Evolutionary conservation across 2,329 filamentous ascomycete species (phyloP), one percentile per base, ranked within the genome.

Genomic region (Colletotrichum musicola): DNA sequence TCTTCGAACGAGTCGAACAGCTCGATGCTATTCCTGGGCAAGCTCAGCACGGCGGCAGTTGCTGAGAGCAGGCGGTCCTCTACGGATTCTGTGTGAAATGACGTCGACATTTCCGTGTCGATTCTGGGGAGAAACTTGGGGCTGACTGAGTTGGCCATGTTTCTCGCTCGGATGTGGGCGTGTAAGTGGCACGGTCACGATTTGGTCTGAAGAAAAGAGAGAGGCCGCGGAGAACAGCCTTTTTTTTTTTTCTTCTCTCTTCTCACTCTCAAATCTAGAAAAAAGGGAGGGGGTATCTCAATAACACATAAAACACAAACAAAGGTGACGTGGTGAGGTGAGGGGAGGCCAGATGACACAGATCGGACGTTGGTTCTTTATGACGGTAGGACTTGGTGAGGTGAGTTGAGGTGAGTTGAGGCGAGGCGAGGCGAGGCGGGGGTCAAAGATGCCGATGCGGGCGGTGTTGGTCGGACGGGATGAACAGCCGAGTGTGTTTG

Each of bases 1-100:
- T 85, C 83, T 51, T 73, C 71, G 61, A 85, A 85, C 13, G 83
- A 85, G 66, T 82, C 80, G 64, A 80, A 77, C 6, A 81, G 72
- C 14, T 76, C 73, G 14, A 84, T 75, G 1, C 74, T 71, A 22
- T 74, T 66, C 6, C 70, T 65, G 2, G 77, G 73, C 4, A 82
- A 74, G 16, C 76, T 74, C 10, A 85, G 76, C 1, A 81, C 78
- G 27, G 79, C 74, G 3, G 82, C 76, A 44, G 82, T 74, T 22
- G 76, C 78, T 18, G 73, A 71, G 35, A 77, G 73, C 18, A 82
- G 74, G 13, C 76, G 73, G n/a, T 79, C 76, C 46, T 78, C 72
- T 22, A 73, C 53, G 6, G 75, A 64, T 6, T 73, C 68, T n/a
- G 67, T 57, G 30, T 58, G 42, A 9, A 59, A 44, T 44, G 68